Conservation (phyloP, 257 asterid species). For the Primulina huaijiensis region DNA sequence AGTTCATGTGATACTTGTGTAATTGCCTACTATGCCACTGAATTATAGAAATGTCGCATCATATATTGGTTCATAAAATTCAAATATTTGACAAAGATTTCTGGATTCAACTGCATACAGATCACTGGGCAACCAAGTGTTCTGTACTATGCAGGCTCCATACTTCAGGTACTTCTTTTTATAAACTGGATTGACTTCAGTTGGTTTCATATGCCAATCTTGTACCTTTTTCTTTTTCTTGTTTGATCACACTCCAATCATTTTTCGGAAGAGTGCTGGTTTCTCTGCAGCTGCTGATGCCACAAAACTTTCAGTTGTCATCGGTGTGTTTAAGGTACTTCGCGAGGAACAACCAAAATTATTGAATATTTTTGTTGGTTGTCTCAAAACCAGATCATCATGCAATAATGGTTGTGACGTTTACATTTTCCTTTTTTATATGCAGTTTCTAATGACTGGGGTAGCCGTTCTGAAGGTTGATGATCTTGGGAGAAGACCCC, state of each 20-base stretch:
- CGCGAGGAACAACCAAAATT: background rate
- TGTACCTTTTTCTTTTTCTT: slow-evolving; percentile 1
- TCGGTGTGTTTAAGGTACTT: slow-evolving; percentile 90
- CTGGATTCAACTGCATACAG: slow-evolving; percentile 30
- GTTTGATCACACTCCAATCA: slow-evolving; percentile 16
- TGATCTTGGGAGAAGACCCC: slow-evolving; percentile 92
- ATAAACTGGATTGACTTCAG: slow-evolving; percentile 1
- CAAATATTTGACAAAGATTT: background rate
- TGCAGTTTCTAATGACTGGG: slow-evolving; percentile 87
- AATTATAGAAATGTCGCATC: background rate
- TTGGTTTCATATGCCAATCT: slow-evolving; percentile 6
- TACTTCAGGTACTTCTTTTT: slow-evolving; percentile 71
- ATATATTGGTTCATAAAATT: background rate
- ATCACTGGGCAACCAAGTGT: slow-evolving; percentile 99
- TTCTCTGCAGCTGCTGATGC: slow-evolving; percentile 98
- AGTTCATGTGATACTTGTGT: slow-evolving; percentile 18
- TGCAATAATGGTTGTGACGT: background rate
- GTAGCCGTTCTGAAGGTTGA: slow-evolving; percentile 93
- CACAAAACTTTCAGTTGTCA: slow-evolving; percentile 76
- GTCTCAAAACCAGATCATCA: background rate
- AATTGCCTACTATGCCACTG: slow-evolving; percentile 9
- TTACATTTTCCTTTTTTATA: slow-evolving; percentile 4
- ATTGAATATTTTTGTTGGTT: background rate
- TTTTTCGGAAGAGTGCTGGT: slow-evolving; percentile 73
- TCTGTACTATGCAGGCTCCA: slow-evolving; percentile 89